Percentiles rank a stretch among this genome's conserved stretches.
These are phyloP conservation scores for Filosporella fistucella DNA, from an alignment of 495 filamentous ascomycete species.

Conservation along the genomic window DNA sequence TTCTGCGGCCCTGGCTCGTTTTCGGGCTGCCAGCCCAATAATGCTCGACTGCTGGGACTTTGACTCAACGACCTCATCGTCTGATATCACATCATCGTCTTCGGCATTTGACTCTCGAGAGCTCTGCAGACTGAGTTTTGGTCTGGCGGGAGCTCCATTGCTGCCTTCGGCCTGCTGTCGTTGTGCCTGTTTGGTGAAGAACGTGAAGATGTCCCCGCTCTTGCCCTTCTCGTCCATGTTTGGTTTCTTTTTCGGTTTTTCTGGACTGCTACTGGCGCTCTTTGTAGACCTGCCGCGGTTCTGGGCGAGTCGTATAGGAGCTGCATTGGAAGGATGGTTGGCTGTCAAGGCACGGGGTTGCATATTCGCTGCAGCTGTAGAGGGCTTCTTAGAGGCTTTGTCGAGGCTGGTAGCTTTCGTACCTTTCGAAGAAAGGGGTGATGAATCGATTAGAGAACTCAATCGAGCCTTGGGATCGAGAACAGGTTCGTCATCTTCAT, in stretches of 20 bases:
- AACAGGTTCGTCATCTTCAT: conserved; percentile 21
- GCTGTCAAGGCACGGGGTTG: conserved; percentile 15
- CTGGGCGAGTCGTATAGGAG: conserved; percentile 14
- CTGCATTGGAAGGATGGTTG: conserved; percentile 21
- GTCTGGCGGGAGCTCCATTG: conserved; percentile 9
- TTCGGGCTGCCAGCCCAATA: conserved; percentile 39
- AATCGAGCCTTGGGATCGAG: conserved; percentile 20
- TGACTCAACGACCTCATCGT: conserved; percentile 41
- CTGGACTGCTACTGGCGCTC: conserved; percentile 45
- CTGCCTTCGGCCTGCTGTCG: conserved; percentile 22
- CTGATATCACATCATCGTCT: conserved; percentile 32
- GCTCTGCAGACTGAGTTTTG: conserved; percentile 2
- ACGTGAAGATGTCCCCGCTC: conserved; percentile 40
- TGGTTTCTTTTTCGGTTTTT: conserved; percentile 36
- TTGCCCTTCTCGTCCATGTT: conserved; percentile 35
- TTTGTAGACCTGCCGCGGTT: conserved; percentile 16
- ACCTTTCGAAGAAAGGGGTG: conserved; percentile 13
- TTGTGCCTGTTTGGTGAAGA: conserved; percentile 51
- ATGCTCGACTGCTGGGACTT: conserved; percentile 36
- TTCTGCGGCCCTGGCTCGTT: conserved; percentile 26
- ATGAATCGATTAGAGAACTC: conserved; percentile 16
- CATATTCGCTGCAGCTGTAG: conserved; percentile 4
- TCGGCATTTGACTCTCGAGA: conserved; percentile 5
- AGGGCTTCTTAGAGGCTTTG: conserved; percentile 6
- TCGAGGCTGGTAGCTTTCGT: background rate